Evolutionary conservation across 805 yeast genomes (phyloP).

Genomic region (Pichia pseudocactophila): DNA sequence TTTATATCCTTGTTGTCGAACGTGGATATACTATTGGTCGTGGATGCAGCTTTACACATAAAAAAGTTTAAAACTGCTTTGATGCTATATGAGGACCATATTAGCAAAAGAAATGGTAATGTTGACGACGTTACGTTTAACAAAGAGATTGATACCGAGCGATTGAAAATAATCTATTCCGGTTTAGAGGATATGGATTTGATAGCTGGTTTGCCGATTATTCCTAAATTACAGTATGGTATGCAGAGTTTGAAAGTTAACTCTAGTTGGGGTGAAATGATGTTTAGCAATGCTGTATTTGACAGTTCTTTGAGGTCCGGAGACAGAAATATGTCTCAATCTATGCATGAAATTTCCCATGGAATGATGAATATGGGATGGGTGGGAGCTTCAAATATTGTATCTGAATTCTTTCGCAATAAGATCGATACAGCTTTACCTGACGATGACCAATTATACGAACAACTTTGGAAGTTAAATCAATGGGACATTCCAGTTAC

Average conservation of each 20-base stretch:
- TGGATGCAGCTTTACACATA: conserved; percentile 26
- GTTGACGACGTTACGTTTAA: background rate
- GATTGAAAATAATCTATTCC: conserved; percentile 34
- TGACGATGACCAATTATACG: conserved; percentile 30
- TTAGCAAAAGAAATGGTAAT: conserved; percentile 10
- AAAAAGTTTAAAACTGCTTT: conserved; percentile 35
- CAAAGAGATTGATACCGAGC: conserved; percentile 8
- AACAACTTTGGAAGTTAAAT: conserved; percentile 68
- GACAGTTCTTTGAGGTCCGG: conserved; percentile 33
- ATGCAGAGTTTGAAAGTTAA: conserved; percentile 32
- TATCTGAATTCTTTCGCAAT: conserved; percentile 15
- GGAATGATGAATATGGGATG: conserved; percentile 46
- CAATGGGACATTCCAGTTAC: conserved; percentile 68
- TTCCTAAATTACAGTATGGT: conserved; percentile 45
- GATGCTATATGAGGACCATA: conserved; percentile 40
- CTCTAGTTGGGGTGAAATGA: conserved; percentile 26
- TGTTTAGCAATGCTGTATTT: conserved; percentile 47
- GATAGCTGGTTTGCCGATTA: conserved; percentile 53
- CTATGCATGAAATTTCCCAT: conserved; percentile 19
- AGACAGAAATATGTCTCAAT: background rate
- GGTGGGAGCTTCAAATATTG: conserved; percentile 43
- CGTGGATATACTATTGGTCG: conserved; percentile 26
- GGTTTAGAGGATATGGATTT: conserved; percentile 56
- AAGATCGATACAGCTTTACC: background rate
- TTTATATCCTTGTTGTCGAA: conserved; percentile 26